phyloP scores from a whole-genome alignment of 805 yeast species.

The Barnettozyma sucrosica region DNA sequence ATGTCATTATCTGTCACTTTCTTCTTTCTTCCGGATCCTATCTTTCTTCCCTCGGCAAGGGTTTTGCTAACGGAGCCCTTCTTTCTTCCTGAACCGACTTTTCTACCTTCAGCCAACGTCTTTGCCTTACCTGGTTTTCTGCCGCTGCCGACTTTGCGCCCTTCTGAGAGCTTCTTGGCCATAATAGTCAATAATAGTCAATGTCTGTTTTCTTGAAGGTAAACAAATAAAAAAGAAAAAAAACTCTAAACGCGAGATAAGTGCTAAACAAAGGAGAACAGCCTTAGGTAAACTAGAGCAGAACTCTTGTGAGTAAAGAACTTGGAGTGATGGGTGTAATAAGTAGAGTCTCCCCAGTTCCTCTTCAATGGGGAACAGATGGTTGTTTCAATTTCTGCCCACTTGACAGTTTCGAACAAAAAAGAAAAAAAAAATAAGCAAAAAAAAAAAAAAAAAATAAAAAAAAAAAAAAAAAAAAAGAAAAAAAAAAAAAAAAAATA shows the following conservation, averaged over 20 bases:
- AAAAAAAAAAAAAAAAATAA: no score
- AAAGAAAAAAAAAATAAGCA: no score
- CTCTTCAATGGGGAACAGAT: no score
- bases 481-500: no score
- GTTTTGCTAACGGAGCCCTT: constrained; percentile 24
- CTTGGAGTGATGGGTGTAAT: no score
- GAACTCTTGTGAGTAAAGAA: no score
- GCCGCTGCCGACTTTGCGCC: constrained; percentile 26
- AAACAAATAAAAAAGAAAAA: constrained; percentile 5
- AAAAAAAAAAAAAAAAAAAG: no score
- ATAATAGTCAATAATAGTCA: constrained; percentile 12
- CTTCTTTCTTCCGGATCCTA: constrained; percentile 25
- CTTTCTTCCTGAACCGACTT: constrained; percentile 26
- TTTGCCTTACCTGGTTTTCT: constrained; percentile 27
- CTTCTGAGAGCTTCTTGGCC: constrained; percentile 27
- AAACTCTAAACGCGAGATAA: background rate
- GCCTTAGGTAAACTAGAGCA: background rate
- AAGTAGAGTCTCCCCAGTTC: no score
- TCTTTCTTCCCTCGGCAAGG: constrained; percentile 23
- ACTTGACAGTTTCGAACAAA: background rate
- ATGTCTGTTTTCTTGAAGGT: background rate
- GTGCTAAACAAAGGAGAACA: background rate
- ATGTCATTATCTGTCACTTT: background rate
- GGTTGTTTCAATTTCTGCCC: no score
- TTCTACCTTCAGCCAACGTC: constrained; percentile 26